Conservation (phyloP, 768 basidiomycete genomes). For the Lyophyllum decastes region DNA sequence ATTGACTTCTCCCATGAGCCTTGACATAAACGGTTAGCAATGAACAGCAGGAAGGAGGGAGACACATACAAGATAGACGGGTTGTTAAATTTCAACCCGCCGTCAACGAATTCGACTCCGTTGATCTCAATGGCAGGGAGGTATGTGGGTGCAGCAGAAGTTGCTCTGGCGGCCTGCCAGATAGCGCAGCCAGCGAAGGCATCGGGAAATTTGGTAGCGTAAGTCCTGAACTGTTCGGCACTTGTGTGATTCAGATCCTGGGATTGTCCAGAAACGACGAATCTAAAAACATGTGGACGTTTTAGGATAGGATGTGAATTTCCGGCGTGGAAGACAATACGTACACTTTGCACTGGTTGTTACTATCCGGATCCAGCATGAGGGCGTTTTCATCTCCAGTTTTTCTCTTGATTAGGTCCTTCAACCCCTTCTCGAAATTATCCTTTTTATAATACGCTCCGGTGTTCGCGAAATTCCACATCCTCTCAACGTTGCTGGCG, state of each 20-base stretch:
- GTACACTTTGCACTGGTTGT: conserved; percentile 31
- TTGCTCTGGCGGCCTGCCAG: conserved; percentile 36
- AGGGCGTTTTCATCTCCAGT: conserved; percentile 26
- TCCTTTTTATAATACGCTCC: conserved; percentile 25
- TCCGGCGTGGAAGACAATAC: neutral
- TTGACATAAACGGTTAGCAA: conserved; percentile 1
- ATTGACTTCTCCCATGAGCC: conserved; percentile 28
- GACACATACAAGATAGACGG: conserved; percentile 25
- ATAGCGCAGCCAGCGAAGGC: conserved; percentile 27
- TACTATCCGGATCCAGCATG: conserved; percentile 23
- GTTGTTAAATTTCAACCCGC: conserved; percentile 33
- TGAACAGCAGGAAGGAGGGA: neutral
- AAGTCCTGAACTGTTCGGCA: conserved; percentile 31
- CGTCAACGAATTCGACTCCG: conserved; percentile 30
- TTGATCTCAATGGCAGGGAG: conserved; percentile 29
- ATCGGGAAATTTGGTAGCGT: conserved; percentile 26
- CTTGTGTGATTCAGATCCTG: conserved; percentile 26
- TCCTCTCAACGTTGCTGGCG: conserved; percentile 11
- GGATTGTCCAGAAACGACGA: conserved; percentile 24
- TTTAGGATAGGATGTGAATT: neutral
- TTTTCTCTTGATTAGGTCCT: conserved; percentile 23
- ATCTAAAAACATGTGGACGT: conserved; percentile 16
- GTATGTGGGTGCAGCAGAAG: conserved; percentile 34
- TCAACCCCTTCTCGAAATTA: conserved; percentile 27
- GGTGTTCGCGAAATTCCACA: conserved; percentile 15